Percentiles rank a stretch among this genome's conserved stretches.
Conservation (phyloP, 1,139 yeast species). For the Geotrichum australiense region DNA sequence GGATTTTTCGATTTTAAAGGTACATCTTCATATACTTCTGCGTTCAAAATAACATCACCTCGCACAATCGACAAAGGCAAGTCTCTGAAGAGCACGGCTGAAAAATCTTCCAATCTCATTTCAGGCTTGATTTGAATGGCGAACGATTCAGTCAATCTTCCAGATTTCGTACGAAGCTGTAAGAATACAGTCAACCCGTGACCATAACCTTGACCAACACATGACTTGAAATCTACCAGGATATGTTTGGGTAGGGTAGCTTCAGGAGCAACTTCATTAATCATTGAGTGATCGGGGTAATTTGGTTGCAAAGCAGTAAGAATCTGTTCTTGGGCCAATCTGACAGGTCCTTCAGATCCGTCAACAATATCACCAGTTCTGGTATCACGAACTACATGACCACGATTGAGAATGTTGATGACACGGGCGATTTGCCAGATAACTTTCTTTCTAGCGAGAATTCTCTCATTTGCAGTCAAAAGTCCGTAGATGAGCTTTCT, state of each 20-base stretch:
- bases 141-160: constrained; percentile 73
- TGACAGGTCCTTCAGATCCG: constrained; percentile 42
- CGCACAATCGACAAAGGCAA: constrained; percentile 54
- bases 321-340: constrained; percentile 61
- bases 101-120: constrained; percentile 55
- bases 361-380: constrained; percentile 57
- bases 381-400: constrained; percentile 71
- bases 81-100: constrained; percentile 75
- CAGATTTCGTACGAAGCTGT: constrained; percentile 59
- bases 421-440: constrained; percentile 57
- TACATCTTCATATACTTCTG: constrained; percentile 32
- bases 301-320: constrained; percentile 67
- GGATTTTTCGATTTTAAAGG: constrained; percentile 21
- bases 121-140: constrained; percentile 62
- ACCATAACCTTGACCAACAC: constrained; percentile 48
- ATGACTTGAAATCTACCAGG: constrained; percentile 71
- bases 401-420: constrained; percentile 58
- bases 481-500: constrained; percentile 50
- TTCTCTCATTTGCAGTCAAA: constrained; percentile 53
- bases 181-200: constrained; percentile 66
- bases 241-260: constrained; percentile 59
- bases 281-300: constrained; percentile 46
- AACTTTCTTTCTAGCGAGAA: constrained; percentile 51
- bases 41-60: constrained; percentile 31
- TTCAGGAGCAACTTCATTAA: constrained; percentile 29